Percentiles rank a stretch among this genome's conserved stretches.
Evolutionary conservation across 805 yeast genomes (phyloP).

Genomic region (Suhomyces xylopsoci): DNA sequence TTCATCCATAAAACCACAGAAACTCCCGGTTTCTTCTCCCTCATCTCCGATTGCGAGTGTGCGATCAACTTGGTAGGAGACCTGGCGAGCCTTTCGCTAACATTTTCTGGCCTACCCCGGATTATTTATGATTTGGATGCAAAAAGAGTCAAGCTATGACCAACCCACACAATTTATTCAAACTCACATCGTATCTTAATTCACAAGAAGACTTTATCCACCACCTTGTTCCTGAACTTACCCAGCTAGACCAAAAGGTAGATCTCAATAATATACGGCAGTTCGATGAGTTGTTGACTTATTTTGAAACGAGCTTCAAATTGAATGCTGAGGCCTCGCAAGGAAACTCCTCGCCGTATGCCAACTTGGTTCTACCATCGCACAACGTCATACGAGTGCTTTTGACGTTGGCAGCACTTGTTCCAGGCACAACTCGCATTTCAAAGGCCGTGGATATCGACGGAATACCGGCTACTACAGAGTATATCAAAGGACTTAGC

Average conservation of each 20-base stretch:
- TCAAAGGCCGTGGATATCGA: constrained; percentile 15
- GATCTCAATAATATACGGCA: constrained; percentile 27
- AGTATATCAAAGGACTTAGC: constrained; percentile 17
- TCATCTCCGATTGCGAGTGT: background rate
- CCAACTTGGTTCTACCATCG: constrained; percentile 22
- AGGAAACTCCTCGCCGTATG: background rate
- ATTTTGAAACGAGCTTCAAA: constrained; percentile 19
- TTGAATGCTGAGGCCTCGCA: background rate
- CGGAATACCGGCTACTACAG: constrained; percentile 18
- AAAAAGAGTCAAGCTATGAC: background rate
- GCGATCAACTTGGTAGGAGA: background rate
- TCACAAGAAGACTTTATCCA: constrained; percentile 19
- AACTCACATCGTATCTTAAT: constrained; percentile 9
- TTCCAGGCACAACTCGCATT: constrained; percentile 25
- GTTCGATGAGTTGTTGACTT: constrained; percentile 26
- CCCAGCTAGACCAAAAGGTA: constrained; percentile 7
- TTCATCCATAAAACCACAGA: too few relatives aligned
- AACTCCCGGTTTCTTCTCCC: background rate
- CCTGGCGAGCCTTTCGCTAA: background rate
- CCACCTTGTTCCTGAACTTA: constrained; percentile 20
- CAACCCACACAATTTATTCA: constrained; percentile 5
- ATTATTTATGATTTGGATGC: background rate
- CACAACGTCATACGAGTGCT: constrained; percentile 24
- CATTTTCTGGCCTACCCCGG: background rate
- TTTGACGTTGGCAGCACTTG: constrained; percentile 30